Conservation (phyloP, 805 yeast genomes). For the Kodamaea sagamina region DNA sequence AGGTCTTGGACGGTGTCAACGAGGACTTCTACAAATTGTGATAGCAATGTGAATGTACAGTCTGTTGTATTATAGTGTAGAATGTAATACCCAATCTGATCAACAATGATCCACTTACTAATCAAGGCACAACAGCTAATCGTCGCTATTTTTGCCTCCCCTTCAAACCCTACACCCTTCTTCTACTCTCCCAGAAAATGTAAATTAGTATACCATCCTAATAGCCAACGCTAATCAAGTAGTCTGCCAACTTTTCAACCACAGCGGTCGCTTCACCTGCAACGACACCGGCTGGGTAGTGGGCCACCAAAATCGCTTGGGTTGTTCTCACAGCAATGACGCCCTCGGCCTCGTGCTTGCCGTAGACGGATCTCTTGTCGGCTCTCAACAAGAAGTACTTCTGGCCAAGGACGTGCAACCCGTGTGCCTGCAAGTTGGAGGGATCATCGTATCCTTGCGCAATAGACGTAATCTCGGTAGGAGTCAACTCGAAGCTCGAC, state of each 20-base stretch:
- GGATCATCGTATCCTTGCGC: slow-evolving; percentile 83
- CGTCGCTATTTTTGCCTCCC: too few relatives aligned
- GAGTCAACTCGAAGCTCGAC: slow-evolving; percentile 61
- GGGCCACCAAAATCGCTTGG: slow-evolving; percentile 91
- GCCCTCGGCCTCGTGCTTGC: slow-evolving; percentile 87
- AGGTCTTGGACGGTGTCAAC: slow-evolving; percentile 33
- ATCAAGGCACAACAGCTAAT: too few relatives aligned
- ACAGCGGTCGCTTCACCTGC: slow-evolving; percentile 95
- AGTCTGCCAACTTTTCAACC: slow-evolving; percentile 95
- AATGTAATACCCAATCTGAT: too few relatives aligned
- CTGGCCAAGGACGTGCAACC: slow-evolving; percentile 80
- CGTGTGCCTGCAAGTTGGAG: slow-evolving; percentile 74
- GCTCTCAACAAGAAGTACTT: slow-evolving; percentile 89
- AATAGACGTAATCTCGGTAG: slow-evolving; percentile 70
- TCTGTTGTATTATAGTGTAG: too few relatives aligned
- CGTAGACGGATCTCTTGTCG: slow-evolving; percentile 91
- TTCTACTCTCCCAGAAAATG: neutral
- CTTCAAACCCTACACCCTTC: neutral
- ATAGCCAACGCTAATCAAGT: slow-evolving; percentile 84
- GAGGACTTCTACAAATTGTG: slow-evolving; percentile 14
- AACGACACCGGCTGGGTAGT: slow-evolving; percentile 86
- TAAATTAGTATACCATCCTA: slow-evolving; percentile 30
- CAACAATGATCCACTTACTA: too few relatives aligned
- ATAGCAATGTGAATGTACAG: too few relatives aligned
- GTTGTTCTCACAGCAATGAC: slow-evolving; percentile 88